phyloP scores from a whole-genome alignment of 2,329 filamentous ascomycete species.

The Colletotrichum somersetense region DNA sequence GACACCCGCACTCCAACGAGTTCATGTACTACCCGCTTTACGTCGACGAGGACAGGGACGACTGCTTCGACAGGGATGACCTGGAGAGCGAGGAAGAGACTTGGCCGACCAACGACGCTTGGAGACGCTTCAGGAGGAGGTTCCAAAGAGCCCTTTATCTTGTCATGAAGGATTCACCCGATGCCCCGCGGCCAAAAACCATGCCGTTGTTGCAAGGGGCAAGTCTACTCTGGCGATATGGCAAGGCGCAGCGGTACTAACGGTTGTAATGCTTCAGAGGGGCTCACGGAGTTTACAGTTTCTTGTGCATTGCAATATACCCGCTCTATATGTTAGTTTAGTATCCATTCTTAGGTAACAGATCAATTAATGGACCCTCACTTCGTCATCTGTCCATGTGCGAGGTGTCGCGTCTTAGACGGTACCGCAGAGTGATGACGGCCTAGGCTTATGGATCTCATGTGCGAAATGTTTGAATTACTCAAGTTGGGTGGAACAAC shows the following conservation, averaged over 20 bases:
- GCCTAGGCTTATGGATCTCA: no score
- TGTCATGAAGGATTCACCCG: constrained; percentile 49
- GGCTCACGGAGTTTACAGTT: neutral
- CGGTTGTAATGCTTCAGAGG: neutral
- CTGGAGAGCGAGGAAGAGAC: constrained; percentile 48
- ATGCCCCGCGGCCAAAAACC: constrained; percentile 4
- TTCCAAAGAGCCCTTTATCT: constrained; percentile 51
- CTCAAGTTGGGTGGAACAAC: neutral
- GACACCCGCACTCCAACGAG: constrained; percentile 58
- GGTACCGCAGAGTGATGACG: neutral
- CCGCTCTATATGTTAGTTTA: neutral
- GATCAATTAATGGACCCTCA: no score
- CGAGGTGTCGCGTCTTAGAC: no score
- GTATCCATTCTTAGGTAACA: neutral
- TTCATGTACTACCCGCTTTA: constrained; percentile 54
- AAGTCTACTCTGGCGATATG: constrained; percentile 43
- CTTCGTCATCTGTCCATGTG: neutral
- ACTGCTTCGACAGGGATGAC: constrained; percentile 43
- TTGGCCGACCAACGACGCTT: constrained; percentile 57
- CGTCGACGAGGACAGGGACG: constrained; percentile 48
- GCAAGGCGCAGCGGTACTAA: constrained; percentile 34
- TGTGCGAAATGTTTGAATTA: neutral
- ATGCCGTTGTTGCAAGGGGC: constrained; percentile 42
- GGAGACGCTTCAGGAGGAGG: constrained; percentile 52
- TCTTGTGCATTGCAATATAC: constrained; percentile 18